Conservation (phyloP, 768 basidiomycete species). For the Sarcodon aspratus region DNA sequence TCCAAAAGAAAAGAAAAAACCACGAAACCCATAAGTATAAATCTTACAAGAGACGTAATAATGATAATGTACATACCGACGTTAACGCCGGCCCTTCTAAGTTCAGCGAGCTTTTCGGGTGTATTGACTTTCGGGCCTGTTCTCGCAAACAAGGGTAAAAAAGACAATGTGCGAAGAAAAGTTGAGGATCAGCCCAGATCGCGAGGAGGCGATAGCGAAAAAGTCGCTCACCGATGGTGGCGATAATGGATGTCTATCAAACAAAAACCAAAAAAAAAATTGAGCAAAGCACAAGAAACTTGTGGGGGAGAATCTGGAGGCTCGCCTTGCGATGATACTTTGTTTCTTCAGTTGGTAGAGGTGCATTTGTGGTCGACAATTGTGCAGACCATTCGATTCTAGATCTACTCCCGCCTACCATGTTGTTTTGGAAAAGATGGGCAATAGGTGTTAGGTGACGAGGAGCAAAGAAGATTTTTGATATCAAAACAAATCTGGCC, state of each 20-base stretch:
- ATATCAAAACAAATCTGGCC: too few relatives aligned
- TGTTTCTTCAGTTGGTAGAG: slow-evolving; percentile 64
- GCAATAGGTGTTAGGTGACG: background rate
- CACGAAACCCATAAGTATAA: background rate
- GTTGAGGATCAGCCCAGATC: background rate
- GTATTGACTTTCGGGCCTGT: slow-evolving; percentile 93
- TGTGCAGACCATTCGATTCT: slow-evolving; percentile 91
- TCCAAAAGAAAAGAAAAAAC: slow-evolving; percentile 1
- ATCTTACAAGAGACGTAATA: background rate
- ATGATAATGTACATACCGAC: slow-evolving; percentile 52
- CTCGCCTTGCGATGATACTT: slow-evolving; percentile 87
- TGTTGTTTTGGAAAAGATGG: background rate
- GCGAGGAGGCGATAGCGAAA: background rate
- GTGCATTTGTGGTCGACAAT: slow-evolving; percentile 62
- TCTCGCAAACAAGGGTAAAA: slow-evolving; percentile 5
- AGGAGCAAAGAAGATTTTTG: background rate
- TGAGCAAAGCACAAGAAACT: too few relatives aligned
- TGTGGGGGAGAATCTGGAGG: background rate
- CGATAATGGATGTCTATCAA: slow-evolving; percentile 90
- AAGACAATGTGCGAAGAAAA: slow-evolving; percentile 1
- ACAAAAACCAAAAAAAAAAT: background rate
- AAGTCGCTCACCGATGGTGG: slow-evolving; percentile 77
- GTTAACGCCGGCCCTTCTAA: slow-evolving; percentile 91
- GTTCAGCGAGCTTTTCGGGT: slow-evolving; percentile 75
- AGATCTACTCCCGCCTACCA: slow-evolving; percentile 32